Percentiles rank a stretch among this genome's conserved stretches.
Evolutionary conservation across 495 filamentous ascomycete genomes (phyloP).

Genomic region (Stereocaulon alpinum): DNA sequence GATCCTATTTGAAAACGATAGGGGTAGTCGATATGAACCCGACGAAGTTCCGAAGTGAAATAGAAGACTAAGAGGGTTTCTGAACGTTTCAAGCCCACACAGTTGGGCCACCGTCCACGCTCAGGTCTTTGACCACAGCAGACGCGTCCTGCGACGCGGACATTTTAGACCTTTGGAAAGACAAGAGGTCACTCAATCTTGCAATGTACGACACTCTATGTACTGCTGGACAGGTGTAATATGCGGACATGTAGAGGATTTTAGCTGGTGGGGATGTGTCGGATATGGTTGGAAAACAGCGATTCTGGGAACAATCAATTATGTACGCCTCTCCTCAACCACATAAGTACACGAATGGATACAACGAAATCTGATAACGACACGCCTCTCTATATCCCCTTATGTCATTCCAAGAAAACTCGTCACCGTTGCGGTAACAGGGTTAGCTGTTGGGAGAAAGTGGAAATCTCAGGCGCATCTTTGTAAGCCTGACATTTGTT

Average conservation of each 20-base stretch:
- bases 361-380: no score
- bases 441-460: no score
- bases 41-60: constrained; percentile 20
- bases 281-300: neutral
- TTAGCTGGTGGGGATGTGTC: neutral
- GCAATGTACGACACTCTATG: neutral
- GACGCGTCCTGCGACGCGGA: neutral
- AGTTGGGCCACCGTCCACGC: neutral
- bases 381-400: no score
- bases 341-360: no score
- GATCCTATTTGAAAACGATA: constrained; percentile 57
- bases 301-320: no score
- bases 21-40: constrained; percentile 34
- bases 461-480: no score
- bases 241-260: neutral
- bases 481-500: no score
- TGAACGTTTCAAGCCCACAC: neutral
- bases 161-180: neutral
- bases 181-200: neutral
- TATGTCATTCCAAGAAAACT: no score
- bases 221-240: neutral
- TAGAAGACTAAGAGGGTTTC: neutral
- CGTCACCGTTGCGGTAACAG: no score
- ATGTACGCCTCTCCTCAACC: no score
- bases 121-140: neutral